Conservation (phyloP, 2,329 filamentous ascomycete genomes). For the Fusarium liriodendri region DNA sequence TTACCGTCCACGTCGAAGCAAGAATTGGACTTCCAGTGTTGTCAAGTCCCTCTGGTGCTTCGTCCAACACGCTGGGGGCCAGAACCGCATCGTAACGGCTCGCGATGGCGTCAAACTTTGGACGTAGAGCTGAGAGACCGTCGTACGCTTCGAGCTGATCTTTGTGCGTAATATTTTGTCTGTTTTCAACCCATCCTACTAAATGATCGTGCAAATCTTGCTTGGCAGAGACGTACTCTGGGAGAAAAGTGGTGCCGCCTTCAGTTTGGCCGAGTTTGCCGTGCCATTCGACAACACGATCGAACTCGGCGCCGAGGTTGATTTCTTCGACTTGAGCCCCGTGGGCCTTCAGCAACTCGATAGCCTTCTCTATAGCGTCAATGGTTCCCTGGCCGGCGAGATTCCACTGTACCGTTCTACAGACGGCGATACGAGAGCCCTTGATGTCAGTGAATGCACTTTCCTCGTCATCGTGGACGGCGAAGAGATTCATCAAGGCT, state of each 20-base stretch:
- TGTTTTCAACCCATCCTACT: constrained; percentile 63
- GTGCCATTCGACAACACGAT: constrained; percentile 63
- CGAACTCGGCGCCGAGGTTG: constrained; percentile 61
- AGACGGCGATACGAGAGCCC: constrained; percentile 65
- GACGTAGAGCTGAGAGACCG: constrained; percentile 62
- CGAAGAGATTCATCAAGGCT: constrained; percentile 65
- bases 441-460: constrained; percentile 49
- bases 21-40: constrained; percentile 67
- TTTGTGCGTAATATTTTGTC: constrained; percentile 54
- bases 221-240: constrained; percentile 62
- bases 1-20: constrained; percentile 64
- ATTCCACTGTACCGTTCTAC: constrained; percentile 64
- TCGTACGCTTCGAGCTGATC: constrained; percentile 66
- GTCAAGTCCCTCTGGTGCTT: constrained; percentile 64
- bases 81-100: constrained; percentile 65
- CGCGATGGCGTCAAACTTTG: constrained; percentile 64
- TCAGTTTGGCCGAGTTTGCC: constrained; percentile 61
- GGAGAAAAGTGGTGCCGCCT: constrained; percentile 63
- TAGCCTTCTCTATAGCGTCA: constrained; percentile 55
- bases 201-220: constrained; percentile 59
- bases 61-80: constrained; percentile 68
- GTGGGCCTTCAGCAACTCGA: constrained; percentile 52
- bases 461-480: constrained; percentile 61
- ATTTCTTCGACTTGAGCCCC: constrained; percentile 69
- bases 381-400: constrained; percentile 57